phyloP scores from a whole-genome alignment of 352 stramenopile species.

The Globisporangium recalcitrans region DNA sequence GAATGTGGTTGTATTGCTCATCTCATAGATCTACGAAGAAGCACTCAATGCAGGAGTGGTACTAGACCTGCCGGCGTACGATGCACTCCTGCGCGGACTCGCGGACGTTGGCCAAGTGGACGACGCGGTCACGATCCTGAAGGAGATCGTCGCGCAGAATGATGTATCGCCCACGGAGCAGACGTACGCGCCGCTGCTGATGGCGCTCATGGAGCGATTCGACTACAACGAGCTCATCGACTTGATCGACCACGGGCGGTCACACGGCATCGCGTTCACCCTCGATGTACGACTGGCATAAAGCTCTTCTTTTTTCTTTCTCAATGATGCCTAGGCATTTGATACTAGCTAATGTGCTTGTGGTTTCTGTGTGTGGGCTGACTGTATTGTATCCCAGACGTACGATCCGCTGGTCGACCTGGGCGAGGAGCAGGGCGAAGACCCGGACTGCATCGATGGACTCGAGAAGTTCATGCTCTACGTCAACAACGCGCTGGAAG shows the following conservation, averaged over 20 bases:
- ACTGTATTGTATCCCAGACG: conserved; percentile 33
- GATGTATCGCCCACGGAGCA: conserved; percentile 50
- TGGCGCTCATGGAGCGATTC: conserved; percentile 40
- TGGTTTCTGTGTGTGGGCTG: background rate
- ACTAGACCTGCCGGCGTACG: conserved; percentile 56
- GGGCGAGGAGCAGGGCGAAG: conserved; percentile 39
- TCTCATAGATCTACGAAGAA: conserved; percentile 35
- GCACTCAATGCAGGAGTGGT: conserved; percentile 36
- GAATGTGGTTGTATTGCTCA: background rate
- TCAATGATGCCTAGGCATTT: conserved; percentile 1
- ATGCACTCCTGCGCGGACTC: conserved; percentile 37
- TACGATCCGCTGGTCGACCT: conserved; percentile 63
- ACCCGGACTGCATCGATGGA: conserved; percentile 35
- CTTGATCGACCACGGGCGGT: conserved; percentile 48
- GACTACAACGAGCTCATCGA: conserved; percentile 42
- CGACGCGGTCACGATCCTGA: conserved; percentile 39
- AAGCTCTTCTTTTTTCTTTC: too few relatives aligned
- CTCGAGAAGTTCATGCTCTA: conserved; percentile 58
- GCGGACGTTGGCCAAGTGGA: conserved; percentile 35
- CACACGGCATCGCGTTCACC: conserved; percentile 47
- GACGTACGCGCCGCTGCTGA: conserved; percentile 44
- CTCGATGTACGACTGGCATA: conserved; percentile 25
- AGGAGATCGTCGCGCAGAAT: conserved; percentile 28
- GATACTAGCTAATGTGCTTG: background rate
- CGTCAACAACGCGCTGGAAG: conserved; percentile 45